A percentile compares a stretch with the other conserved stretches of the same genome.
Evolutionary conservation across 73 alveolate genomes (phyloP).

Genomic region (Tetrahymena elliotti): DNA sequence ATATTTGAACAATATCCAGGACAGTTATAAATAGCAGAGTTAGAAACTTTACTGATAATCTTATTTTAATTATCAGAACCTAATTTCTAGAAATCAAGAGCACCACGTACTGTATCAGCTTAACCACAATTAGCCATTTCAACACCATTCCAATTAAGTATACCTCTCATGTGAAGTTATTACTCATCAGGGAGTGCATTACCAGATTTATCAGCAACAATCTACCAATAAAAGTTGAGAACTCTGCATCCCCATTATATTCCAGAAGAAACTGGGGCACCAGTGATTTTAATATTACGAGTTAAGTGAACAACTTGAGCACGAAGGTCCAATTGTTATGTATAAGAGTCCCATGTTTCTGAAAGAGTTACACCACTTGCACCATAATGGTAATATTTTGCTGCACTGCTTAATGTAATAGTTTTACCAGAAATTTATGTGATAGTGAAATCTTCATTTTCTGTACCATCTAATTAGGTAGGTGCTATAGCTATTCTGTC

Average conservation of each 20-base stretch:
- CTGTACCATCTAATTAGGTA: slow-evolving; percentile 4
- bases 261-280: background rate
- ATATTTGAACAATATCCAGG: slow-evolving; percentile 6
- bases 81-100: slow-evolving; percentile 6
- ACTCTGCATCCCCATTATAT: slow-evolving; percentile 20
- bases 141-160: slow-evolving; percentile 6
- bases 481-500: slow-evolving; percentile 29
- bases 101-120: slow-evolving; percentile 16
- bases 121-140: slow-evolving; percentile 24
- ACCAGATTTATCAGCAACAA: slow-evolving; percentile 4
- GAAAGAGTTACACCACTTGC: background rate
- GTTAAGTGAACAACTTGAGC: slow-evolving; percentile 17
- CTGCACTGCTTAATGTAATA: background rate
- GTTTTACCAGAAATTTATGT: slow-evolving; percentile 15
- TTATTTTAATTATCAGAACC: background rate
- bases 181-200: background rate
- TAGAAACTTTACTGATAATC: background rate
- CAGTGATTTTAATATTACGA: slow-evolving; percentile 16
- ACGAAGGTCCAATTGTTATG: slow-evolving; percentile 10
- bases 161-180: slow-evolving; percentile 12
- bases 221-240: background rate
- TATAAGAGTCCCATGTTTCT: background rate
- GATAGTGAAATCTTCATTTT: slow-evolving; percentile 3
- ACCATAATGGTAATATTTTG: slow-evolving; percentile 15
- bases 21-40: slow-evolving; percentile 22